phyloP scores from a whole-genome alignment of 1,139 yeast genomes.

The Trichomonascaceae sp. region DNA sequence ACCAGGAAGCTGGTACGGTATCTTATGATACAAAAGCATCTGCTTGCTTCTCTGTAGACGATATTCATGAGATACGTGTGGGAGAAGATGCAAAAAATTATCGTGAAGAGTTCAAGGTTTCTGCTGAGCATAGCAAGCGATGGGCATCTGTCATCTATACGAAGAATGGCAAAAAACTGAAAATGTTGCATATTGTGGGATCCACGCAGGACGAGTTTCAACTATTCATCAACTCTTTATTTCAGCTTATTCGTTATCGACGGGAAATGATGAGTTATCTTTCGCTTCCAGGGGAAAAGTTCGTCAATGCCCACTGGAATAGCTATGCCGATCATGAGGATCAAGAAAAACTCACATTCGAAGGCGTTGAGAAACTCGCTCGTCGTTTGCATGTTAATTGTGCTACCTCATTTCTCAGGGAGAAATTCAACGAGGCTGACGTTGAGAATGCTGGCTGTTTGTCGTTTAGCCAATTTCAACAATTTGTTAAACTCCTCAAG shows the following conservation, averaged over 20 bases:
- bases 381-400: slow-evolving; percentile 64
- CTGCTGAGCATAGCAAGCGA: slow-evolving; percentile 54
- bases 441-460: slow-evolving; percentile 41
- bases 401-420: slow-evolving; percentile 37
- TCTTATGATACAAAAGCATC: slow-evolving; percentile 48
- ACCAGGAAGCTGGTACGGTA: slow-evolving; percentile 40
- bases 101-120: slow-evolving; percentile 73
- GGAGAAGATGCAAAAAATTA: slow-evolving; percentile 73
- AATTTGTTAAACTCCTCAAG: slow-evolving; percentile 53
- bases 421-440: slow-evolving; percentile 47
- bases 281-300: slow-evolving; percentile 47
- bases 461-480: slow-evolving; percentile 65
- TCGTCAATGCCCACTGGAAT: slow-evolving; percentile 55
- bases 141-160: slow-evolving; percentile 81
- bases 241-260: slow-evolving; percentile 42
- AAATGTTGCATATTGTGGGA: slow-evolving; percentile 72
- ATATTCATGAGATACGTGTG: slow-evolving; percentile 59
- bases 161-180: slow-evolving; percentile 43
- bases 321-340: slow-evolving; percentile 39
- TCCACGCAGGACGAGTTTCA: slow-evolving; percentile 56
- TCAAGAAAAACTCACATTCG: slow-evolving; percentile 49
- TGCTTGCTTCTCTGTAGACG: slow-evolving; percentile 58
- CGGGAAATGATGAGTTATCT: slow-evolving; percentile 49
- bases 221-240: slow-evolving; percentile 43
- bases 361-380: slow-evolving; percentile 62